A percentile compares a stretch with the other conserved stretches of the same genome.
Evolutionary conservation across 2,329 filamentous ascomycete genomes (phyloP).

Genomic region (Zelopaecilomyces penicillatus): DNA sequence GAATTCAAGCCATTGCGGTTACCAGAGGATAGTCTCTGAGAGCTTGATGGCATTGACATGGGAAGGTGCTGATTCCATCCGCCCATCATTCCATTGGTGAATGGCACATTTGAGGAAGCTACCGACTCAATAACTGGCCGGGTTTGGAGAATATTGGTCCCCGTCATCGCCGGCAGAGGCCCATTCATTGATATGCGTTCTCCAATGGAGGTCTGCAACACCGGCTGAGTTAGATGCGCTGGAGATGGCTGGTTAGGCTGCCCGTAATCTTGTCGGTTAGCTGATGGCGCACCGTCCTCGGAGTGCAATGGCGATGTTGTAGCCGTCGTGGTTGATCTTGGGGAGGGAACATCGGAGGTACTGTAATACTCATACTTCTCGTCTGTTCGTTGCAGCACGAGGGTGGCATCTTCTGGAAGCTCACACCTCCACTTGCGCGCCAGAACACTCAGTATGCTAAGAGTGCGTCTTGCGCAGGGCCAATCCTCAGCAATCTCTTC

Average conservation of each 20-base stretch:
- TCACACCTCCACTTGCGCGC: slow-evolving; percentile 85
- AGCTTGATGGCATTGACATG: background rate
- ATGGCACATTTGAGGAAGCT: slow-evolving; percentile 14
- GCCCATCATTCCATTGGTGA: slow-evolving; percentile 16
- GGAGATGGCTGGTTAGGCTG: slow-evolving; percentile 26
- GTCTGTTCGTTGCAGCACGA: slow-evolving; percentile 70
- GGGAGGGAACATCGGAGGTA: slow-evolving; percentile 52
- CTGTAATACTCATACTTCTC: slow-evolving; percentile 68
- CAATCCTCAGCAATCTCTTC: slow-evolving; percentile 95
- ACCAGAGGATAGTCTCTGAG: background rate
- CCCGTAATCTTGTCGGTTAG: slow-evolving; percentile 23
- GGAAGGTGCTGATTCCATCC: slow-evolving; percentile 15
- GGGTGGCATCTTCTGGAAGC: slow-evolving; percentile 72
- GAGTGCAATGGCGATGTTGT: slow-evolving; percentile 19
- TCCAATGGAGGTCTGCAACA: slow-evolving; percentile 8
- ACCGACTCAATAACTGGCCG: slow-evolving; percentile 6
- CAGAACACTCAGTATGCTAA: slow-evolving; percentile 77
- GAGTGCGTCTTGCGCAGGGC: slow-evolving; percentile 77
- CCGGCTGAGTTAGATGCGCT: slow-evolving; percentile 13
- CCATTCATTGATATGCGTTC: slow-evolving; percentile 9
- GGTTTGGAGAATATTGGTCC: background rate
- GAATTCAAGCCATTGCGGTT: slow-evolving; percentile 6
- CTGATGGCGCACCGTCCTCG: slow-evolving; percentile 17
- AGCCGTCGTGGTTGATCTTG: slow-evolving; percentile 26
- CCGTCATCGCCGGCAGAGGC: slow-evolving; percentile 3